These are phyloP conservation scores for Aspergillus mulundensis DNA, from an alignment of 495 filamentous ascomycete species.

Conservation along the genomic window DNA sequence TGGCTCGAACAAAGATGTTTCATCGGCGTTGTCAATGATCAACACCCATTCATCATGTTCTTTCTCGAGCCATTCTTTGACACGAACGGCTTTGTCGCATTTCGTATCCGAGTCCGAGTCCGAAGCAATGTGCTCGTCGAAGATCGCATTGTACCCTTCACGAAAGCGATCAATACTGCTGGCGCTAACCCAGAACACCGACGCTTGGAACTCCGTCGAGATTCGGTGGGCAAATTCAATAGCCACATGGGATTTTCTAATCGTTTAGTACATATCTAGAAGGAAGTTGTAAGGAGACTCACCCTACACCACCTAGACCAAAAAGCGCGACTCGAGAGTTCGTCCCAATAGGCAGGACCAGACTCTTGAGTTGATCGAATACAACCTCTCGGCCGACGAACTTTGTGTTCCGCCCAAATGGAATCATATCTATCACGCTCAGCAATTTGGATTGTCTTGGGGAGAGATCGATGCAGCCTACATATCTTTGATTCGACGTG, in stretches of 20 bases:
- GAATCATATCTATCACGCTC: background rate
- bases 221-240: constrained; percentile 38
- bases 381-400: constrained; percentile 11
- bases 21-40: constrained; percentile 52
- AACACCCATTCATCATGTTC: constrained; percentile 41
- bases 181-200: constrained; percentile 43
- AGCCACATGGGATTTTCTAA: constrained; percentile 33
- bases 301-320: constrained; percentile 31
- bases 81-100: constrained; percentile 1
- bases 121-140: constrained; percentile 3
- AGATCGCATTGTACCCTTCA: constrained; percentile 25
- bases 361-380: background rate
- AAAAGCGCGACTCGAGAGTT: constrained; percentile 21
- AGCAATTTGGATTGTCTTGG: background rate
- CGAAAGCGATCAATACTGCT: constrained; percentile 30
- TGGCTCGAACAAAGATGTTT: constrained; percentile 24
- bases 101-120: background rate
- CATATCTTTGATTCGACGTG: background rate
- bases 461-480: background rate
- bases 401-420: background rate
- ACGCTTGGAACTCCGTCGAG: constrained; percentile 17
- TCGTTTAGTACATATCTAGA: background rate
- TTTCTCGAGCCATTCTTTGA: constrained; percentile 16
- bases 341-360: background rate
- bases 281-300: background rate